A percentile compares a stretch with the other conserved stretches of the same genome.
Conservation (phyloP, 257 asterid species). For the Verbascum thapsus region DNA sequence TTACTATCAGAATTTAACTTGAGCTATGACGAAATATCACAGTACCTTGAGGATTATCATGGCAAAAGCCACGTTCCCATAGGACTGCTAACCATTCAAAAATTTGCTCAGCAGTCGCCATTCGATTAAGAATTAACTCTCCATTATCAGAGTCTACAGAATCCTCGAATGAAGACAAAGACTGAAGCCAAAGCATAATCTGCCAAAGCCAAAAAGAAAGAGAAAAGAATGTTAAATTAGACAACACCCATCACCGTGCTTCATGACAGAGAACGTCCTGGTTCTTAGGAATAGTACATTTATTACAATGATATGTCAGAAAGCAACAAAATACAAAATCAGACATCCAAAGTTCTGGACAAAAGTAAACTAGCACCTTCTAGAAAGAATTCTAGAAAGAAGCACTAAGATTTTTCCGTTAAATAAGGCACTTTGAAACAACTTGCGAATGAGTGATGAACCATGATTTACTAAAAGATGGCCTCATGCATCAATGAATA, state of each 20-base stretch:
- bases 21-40: slow-evolving; percentile 7
- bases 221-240: slow-evolving; percentile 25
- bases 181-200: slow-evolving; percentile 74
- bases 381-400: slow-evolving; percentile 13
- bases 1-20: slow-evolving; percentile 17
- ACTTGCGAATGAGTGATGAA: background rate
- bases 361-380: slow-evolving; percentile 2
- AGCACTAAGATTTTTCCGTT: background rate
- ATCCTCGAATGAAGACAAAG: slow-evolving; percentile 47
- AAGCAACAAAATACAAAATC: slow-evolving; percentile 13
- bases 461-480: slow-evolving; percentile 11
- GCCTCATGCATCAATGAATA: too few species aligned
- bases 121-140: slow-evolving; percentile 44
- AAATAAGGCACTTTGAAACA: slow-evolving; percentile 1
- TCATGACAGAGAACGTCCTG: slow-evolving; percentile 19
- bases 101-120: slow-evolving; percentile 60
- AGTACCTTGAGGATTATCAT: slow-evolving; percentile 91
- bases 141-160: slow-evolving; percentile 36
- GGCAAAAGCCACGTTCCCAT: slow-evolving; percentile 95
- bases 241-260: slow-evolving; percentile 19
- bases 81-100: slow-evolving; percentile 79
- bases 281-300: slow-evolving; percentile 11
- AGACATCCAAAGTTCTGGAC: slow-evolving; percentile 15
- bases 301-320: slow-evolving; percentile 6
- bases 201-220: slow-evolving; percentile 37